Base-by-base conservation (phyloP, 2,329 filamentous ascomycete genomes). In the Fusarium avenaceum region DNA sequence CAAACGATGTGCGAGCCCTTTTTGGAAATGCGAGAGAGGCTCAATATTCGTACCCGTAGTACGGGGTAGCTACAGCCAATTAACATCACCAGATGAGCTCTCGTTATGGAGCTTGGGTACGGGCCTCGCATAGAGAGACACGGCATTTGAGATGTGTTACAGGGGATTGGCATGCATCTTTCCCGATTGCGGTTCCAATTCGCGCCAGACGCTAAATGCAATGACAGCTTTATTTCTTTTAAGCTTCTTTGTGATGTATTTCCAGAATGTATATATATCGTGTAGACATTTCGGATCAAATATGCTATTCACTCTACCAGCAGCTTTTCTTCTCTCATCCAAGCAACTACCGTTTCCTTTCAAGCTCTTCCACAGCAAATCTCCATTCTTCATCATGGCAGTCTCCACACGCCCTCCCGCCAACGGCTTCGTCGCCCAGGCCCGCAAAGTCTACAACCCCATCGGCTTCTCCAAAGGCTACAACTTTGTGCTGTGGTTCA, bases 401-500 rank as follows among this genome's bases (percentile, higher is more conserved):
- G 17, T 35, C 15, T 15, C 49, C 38, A 44, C 48, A 8, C 61
- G 38, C 0, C 61, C 61, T 26, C 40, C 61, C 9, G 45, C 63
- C 4, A 65, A 61, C 2, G 6, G 19, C 15, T 66, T 66, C 8
- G 51, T 63, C 2, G 57, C 63, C 5, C 35, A 10, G 2, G 63
- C 43, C 4, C 49, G 63, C 20, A 63, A 53, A 20, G 15, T 85
- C 17, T 85, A 84, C 73, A 76, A 79, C 32, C 78, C 81, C 4
- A 62, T 89, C n/a, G 87, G 87, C 40, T 89, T 89, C 77, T 88
- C 75, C 3, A 67, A 67, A 53, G 57, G 57, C n/a, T 67, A 67
- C 24, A 67, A 67, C 24, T 87, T 89, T 63, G 61, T 78, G 38
- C 77, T 89, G 2, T 89, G 82, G 74, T 77, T 83, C 64, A 77